These are phyloP conservation scores for Hygrophila difformis DNA, from an alignment of 257 asterid species.

Conservation along the genomic window DNA sequence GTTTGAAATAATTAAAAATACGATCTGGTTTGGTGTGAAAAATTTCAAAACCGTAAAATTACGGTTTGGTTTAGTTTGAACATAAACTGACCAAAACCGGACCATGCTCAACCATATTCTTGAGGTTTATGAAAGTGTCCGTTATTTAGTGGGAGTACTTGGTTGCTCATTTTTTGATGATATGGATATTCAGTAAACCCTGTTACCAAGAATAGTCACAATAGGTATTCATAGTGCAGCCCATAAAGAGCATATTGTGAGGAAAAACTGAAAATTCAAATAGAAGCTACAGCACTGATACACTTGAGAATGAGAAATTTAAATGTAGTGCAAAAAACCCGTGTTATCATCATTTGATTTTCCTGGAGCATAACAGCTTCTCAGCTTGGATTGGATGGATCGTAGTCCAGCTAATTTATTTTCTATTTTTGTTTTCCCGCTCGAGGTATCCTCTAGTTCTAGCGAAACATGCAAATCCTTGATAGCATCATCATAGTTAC, in stretches of 20 bases:
- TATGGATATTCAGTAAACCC: conserved; percentile 1
- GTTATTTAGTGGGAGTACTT: too few species aligned
- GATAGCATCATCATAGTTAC: conserved; percentile 53
- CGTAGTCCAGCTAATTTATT: conserved; percentile 41
- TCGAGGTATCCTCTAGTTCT: conserved; percentile 48
- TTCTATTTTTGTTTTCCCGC: conserved; percentile 71
- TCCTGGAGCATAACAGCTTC: conserved; percentile 21
- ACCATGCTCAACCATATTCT: too few species aligned
- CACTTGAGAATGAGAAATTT: conserved; percentile 4
- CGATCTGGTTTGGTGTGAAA: too few species aligned
- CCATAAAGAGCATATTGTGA: conserved; percentile 7
- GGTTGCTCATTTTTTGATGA: too few species aligned
- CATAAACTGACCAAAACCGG: too few species aligned
- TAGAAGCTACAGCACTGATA: conserved; percentile 4
- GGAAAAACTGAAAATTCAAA: too few species aligned
- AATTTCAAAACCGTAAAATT: too few species aligned
- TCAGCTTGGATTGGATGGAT: conserved; percentile 24
- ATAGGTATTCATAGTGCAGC: neutral
- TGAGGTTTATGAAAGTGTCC: too few species aligned
- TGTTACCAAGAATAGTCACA: neutral
- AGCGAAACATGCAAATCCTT: conserved; percentile 56
- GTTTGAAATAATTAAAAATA: too few species aligned
- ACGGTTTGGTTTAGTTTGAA: too few species aligned
- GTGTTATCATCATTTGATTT: conserved; percentile 26
- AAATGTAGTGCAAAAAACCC: conserved; percentile 24